Evolutionary conservation across 2,329 filamentous ascomycete genomes (phyloP), one percentile per base, ranked within the genome.

Genomic region (Neofusicoccum parvum): DNA sequence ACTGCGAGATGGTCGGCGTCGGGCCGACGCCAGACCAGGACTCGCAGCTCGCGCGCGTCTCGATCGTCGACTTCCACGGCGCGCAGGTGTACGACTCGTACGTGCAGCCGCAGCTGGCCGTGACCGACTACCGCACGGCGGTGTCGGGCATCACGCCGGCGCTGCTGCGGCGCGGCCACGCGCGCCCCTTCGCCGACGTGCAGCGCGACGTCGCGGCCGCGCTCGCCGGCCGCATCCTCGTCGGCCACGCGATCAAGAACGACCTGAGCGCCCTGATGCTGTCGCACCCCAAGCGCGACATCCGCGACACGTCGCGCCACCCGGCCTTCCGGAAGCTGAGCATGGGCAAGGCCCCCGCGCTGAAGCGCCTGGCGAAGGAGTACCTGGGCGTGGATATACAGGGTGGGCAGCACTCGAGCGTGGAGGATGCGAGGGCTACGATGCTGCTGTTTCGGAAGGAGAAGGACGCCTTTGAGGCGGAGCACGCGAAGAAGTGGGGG

Each of bases 1-100:
- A 99, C 81, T 99, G 95, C 78, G 95, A 99, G 80, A 99, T 99
- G 95, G 95, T 99, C 32, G 95, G 94, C 54, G 87, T 96, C 12
- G 91, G 90, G 0, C 78, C 87, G 5, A 76, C 80, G 45, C 81
- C 86, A 3, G 87, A 87, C 59, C 83, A 89, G 69, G 86, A 88
- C 73, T 93, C 92, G 41, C 88, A 88, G 0, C 86, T 99, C 50
- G 95, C 95, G 1, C 87, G 95, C 53, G 92, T 94, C 64, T 96
- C 92, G 74, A 82, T 96, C 15, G 94, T 97, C 70, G 96, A 98
- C 78, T 99, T 94, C 78, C 92, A 97, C 75, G 94, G 94, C 17
- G 87, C 90, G 34, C 92, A 97, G 77, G 82, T 99, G 51, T 97
- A 98, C 84, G 95, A 99, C 81, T 94, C 92, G 12, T 98, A 91